A percentile compares a stretch with the other conserved stretches of the same genome.
phyloP scores from a whole-genome alignment of 2,329 filamentous ascomycete genomes.

The Cytospora leucostoma region DNA sequence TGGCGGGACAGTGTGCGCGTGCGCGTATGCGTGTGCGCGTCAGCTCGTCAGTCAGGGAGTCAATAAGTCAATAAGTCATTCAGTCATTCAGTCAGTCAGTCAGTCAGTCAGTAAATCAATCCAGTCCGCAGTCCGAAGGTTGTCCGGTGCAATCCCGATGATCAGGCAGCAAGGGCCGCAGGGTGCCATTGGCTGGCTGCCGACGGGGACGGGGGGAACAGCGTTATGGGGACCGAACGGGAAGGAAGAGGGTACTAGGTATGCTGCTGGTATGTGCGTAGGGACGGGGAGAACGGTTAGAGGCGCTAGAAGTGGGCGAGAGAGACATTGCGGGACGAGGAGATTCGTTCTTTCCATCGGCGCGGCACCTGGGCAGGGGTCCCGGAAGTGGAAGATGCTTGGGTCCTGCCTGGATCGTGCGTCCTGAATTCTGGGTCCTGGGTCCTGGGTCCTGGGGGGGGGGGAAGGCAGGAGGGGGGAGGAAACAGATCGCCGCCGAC shows the following conservation, averaged over 20 bases:
- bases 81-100: too few species aligned
- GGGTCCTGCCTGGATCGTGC: too few species aligned
- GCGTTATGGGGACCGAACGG: constrained; percentile 1
- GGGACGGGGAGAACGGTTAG: constrained; percentile 20
- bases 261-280: neutral
- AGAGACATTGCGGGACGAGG: constrained; percentile 21
- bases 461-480: neutral
- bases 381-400: constrained; percentile 6
- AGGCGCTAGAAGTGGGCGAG: constrained; percentile 10
- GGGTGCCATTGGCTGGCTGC: constrained; percentile 12
- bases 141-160: neutral
- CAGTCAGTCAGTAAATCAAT: neutral
- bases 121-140: neutral
- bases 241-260: constrained; percentile 4
- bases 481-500: constrained; percentile 16
- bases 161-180: constrained; percentile 9
- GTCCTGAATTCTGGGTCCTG: too few species aligned
- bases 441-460: too few species aligned
- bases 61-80: too few species aligned
- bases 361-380: constrained; percentile 14
- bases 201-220: constrained; percentile 2
- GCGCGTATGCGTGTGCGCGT: neutral
- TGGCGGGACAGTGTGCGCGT: too few species aligned
- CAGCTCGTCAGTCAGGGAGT: neutral
- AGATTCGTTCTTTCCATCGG: constrained; percentile 21